These are phyloP conservation scores for Chaetoceros tenuissimus DNA, from an alignment of 108 stramenopile genomes.

Conservation along the genomic window DNA sequence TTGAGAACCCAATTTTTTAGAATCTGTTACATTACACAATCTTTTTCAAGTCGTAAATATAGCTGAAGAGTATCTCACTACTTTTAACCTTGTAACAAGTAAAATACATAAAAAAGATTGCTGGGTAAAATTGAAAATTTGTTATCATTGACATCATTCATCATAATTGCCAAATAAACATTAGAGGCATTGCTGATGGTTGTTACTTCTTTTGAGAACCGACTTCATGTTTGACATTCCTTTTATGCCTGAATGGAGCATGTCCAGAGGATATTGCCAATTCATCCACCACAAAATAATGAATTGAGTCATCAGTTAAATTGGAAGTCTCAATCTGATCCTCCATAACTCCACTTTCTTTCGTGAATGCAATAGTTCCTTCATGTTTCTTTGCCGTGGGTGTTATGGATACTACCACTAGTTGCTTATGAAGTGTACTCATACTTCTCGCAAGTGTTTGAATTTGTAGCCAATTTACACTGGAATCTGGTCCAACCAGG, in stretches of 20 bases:
- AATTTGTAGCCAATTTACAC: conserved; percentile 67
- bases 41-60: too few relatives aligned
- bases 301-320: background rate
- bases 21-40: too few relatives aligned
- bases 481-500: conserved; percentile 45
- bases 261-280: conserved; percentile 79
- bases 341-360: conserved; percentile 3
- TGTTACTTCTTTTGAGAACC: conserved; percentile 50
- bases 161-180: too few relatives aligned
- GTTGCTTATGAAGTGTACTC: conserved; percentile 78
- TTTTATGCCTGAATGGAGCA: conserved; percentile 78
- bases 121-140: too few relatives aligned
- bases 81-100: too few relatives aligned
- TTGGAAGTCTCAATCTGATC: conserved; percentile 8
- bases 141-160: too few relatives aligned
- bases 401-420: conserved; percentile 51
- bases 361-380: conserved; percentile 1
- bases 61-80: too few relatives aligned
- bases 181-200: too few relatives aligned
- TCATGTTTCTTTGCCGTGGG: background rate
- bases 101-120: too few relatives aligned
- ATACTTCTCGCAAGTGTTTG: conserved; percentile 74
- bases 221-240: conserved; percentile 31
- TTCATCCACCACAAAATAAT: conserved; percentile 42
- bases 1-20: too few relatives aligned